Conservation (phyloP, 73 alveolate species). For the Stentor coeruleus region DNA sequence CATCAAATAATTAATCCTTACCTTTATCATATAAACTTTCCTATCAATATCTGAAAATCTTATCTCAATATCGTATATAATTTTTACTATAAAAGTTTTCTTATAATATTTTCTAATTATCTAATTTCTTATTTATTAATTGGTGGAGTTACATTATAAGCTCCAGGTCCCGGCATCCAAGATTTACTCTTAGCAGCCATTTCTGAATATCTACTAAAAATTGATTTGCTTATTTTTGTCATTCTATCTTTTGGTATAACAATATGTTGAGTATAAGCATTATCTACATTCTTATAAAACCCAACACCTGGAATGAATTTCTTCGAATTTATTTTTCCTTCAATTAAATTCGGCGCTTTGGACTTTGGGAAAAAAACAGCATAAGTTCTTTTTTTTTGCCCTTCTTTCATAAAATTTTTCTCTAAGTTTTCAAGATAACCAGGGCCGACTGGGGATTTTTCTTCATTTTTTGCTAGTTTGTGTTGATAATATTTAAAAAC, state of each 20-base stretch:
- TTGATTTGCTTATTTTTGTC: background rate
- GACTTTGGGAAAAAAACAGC: background rate
- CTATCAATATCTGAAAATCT: too few species aligned
- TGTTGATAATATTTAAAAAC: background rate
- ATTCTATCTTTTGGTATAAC: background rate
- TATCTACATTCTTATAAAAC: background rate
- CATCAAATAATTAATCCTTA: too few species aligned
- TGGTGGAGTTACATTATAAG: background rate
- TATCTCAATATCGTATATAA: too few species aligned
- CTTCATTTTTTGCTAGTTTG: background rate
- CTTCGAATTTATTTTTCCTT: too few species aligned
- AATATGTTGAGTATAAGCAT: background rate
- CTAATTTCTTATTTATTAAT: too few species aligned
- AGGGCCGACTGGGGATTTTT: constrained; percentile 13
- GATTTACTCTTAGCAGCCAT: background rate
- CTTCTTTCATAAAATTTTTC: background rate
- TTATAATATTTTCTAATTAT: too few species aligned
- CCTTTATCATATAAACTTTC: too few species aligned
- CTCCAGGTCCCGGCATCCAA: constrained; percentile 24
- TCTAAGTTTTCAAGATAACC: background rate
- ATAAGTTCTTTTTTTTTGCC: background rate
- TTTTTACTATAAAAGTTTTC: too few species aligned
- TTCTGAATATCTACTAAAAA: background rate
- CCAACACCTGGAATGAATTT: constrained; percentile 7
- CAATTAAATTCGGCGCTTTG: background rate